Conservation (phyloP, 192 early-diverging fungal species). For the Obelidium mucronatum region DNA sequence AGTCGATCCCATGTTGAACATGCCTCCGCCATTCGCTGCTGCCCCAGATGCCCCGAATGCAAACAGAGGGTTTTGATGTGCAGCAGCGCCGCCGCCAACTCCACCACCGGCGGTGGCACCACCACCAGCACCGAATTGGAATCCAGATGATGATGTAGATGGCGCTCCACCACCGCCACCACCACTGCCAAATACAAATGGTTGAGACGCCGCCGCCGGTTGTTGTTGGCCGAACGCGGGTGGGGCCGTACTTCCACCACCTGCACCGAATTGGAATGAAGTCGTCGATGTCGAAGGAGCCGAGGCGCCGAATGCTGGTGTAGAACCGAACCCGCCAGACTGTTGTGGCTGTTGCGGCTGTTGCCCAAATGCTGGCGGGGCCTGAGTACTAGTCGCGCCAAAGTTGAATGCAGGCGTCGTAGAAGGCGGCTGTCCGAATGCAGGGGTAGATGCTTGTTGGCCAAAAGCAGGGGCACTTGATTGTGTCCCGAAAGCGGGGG, state of each 20-base stretch:
- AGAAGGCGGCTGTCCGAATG: background rate
- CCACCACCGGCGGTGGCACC: no score
- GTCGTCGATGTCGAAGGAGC: background rate
- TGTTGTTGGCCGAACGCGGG: background rate
- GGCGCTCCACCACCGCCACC: no score
- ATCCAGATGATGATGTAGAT: no score
- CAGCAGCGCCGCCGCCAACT: no score
- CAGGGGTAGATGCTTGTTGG: constrained; percentile 2
- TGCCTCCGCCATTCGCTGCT: background rate
- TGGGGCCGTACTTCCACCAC: background rate
- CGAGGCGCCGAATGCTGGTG: constrained; percentile 6
- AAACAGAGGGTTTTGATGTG: no score
- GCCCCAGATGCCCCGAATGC: background rate
- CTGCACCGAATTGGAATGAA: background rate
- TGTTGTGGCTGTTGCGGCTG: background rate
- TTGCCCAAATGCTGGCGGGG: background rate
- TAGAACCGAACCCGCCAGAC: background rate
- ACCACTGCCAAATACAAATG: background rate
- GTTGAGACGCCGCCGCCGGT: background rate
- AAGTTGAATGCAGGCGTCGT: background rate
- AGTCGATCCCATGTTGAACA: constrained; percentile 5
- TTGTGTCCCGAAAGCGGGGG: background rate
- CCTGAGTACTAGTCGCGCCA: background rate
- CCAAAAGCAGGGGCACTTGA: constrained; percentile 1
- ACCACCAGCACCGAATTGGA: constrained; percentile 19